Evolutionary conservation across 495 filamentous ascomycete species (phyloP), one percentile per base, ranked within the genome.

Genomic region (Penicillium roqueforti): DNA sequence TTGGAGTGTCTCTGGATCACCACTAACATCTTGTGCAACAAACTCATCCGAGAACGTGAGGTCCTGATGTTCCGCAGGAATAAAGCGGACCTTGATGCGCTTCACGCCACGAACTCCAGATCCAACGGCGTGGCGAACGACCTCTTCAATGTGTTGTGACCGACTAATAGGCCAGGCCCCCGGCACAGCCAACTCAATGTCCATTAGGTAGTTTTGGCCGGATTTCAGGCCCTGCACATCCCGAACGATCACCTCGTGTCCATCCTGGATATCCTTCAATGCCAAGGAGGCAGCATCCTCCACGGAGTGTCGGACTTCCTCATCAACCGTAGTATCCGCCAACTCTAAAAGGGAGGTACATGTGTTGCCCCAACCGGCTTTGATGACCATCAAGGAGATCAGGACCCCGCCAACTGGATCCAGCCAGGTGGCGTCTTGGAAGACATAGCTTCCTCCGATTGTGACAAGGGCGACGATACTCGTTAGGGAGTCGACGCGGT

Each of bases 381-480:
- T 88, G 62, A 97, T 85, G 20, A 98, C 92, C 83, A 98, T 87
- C 37, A 89, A 65, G 25, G 91, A 95, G 50, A 98, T 96, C 22
- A 96, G 67, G 18, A 97, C 78, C 11, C 93, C 91, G 40, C 93
- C 93, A 46, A 96, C 85, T n/a, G 93, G 91, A 71, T 98, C 95
- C 39, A 97, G 80, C 91, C 91, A 97, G 40, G 84, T 78, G 37
- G 90, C 89, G 59, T 92, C 84, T 23, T 82, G 74, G 34, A 96
- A 80, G 44, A 96, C 69, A 68, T 96, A 92, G n/a, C 89, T 88
- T 28, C 90, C 92, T 25, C 87, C 82, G 62, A 98, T 96, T 16
- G 87, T 91, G 44, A 85, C 70, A 13, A 98, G 78, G 10, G 93
- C 93, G 46, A 97, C 93, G 57, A 98, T 87, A 44, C 91, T 89